Evolutionary conservation across 1,284 basidiomycete genomes (phyloP).

Genomic region (Boletellus dicymbophilus): DNA sequence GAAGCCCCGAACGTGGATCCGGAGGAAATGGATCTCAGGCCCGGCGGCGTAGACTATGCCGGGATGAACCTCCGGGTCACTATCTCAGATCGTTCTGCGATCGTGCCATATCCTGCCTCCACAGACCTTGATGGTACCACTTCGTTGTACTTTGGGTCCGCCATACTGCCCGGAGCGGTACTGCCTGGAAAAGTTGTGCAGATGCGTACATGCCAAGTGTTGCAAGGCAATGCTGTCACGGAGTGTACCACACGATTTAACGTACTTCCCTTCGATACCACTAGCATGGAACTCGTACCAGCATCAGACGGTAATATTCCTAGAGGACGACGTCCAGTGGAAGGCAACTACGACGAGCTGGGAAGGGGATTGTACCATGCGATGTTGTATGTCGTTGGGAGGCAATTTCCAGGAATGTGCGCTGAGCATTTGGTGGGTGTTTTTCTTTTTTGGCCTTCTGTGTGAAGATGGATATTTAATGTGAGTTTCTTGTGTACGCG

Average conservation of each 20-base stretch:
- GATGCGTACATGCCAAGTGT: background rate
- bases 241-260: conserved; percentile 2
- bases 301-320: background rate
- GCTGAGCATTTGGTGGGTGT: conserved; percentile 5
- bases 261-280: background rate
- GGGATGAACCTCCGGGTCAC: background rate
- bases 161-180: background rate
- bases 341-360: conserved; percentile 4
- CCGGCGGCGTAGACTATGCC: background rate
- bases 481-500: background rate
- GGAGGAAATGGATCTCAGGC: no score
- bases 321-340: conserved; percentile 4
- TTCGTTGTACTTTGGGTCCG: conserved; percentile 5
- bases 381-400: conserved; percentile 8
- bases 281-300: conserved; percentile 2
- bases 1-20: no score
- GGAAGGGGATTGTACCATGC: conserved; percentile 8
- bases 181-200: background rate
- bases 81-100: background rate
- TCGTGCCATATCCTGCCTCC: background rate
- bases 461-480: no score
- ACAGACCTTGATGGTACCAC: conserved; percentile 5
- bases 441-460: background rate
- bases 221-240: background rate
- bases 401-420: conserved; percentile 9